Evolutionary conservation across 2,329 filamentous ascomycete species (phyloP).

Genomic region (Fusarium praegraminearum): DNA sequence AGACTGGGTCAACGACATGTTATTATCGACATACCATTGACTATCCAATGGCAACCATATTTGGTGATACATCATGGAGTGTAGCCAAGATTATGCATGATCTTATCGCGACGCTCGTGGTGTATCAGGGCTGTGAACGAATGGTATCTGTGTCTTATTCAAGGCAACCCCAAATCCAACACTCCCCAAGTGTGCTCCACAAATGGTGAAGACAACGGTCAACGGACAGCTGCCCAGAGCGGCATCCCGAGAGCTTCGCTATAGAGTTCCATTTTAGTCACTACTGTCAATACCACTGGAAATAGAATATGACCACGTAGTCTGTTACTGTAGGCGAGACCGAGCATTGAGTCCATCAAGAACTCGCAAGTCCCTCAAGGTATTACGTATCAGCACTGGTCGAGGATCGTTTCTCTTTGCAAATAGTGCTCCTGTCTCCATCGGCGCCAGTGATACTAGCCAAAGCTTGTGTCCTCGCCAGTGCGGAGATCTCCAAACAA

Average conservation of each 20-base stretch:
- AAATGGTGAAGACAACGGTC: background rate
- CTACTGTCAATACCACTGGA: conserved; percentile 9
- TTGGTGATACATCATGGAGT: conserved; percentile 5
- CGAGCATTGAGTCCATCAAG: conserved; percentile 13
- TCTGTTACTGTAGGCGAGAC: conserved; percentile 16
- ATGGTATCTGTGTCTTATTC: background rate
- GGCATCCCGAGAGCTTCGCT: conserved; percentile 28
- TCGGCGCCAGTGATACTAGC: conserved; percentile 25
- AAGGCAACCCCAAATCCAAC: background rate
- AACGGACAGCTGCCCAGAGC: conserved; percentile 3
- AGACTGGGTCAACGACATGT: conserved; percentile 4
- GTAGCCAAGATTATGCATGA: conserved; percentile 2
- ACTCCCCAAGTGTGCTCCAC: background rate
- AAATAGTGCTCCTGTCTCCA: conserved; percentile 6
- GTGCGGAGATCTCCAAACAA: conserved; percentile 21
- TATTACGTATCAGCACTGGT: background rate
- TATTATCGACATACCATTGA: conserved; percentile 7
- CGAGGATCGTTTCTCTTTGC: conserved; percentile 13
- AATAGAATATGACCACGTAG: background rate
- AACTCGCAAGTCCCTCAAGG: conserved; percentile 8
- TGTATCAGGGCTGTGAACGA: background rate
- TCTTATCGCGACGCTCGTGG: conserved; percentile 5
- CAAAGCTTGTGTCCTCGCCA: conserved; percentile 33
- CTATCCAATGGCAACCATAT: background rate
- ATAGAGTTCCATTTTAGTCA: conserved; percentile 6